Conservation (phyloP, 345 rosid species). For the Jatropha curcas region DNA sequence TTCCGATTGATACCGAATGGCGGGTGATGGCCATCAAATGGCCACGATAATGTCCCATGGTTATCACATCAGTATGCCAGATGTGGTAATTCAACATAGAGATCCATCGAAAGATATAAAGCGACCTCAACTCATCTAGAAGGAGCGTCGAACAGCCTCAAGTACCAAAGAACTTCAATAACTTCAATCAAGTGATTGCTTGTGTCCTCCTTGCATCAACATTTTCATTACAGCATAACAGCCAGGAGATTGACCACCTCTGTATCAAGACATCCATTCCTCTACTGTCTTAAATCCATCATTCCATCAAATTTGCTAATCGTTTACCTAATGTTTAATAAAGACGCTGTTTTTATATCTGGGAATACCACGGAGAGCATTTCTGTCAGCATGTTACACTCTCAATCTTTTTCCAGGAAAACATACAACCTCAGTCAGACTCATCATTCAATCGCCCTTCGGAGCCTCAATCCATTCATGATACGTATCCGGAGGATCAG, state of each 20-base stretch:
- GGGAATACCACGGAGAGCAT: conserved; percentile 98
- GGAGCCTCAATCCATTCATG: conserved; percentile 97
- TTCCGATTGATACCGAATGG: conserved; percentile 94
- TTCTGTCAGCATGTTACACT: conserved; percentile 96
- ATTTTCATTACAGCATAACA: conserved; percentile 92
- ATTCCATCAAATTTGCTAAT: conserved; percentile 71
- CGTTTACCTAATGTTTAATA: conserved; percentile 77
- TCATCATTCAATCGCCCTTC: conserved; percentile 81
- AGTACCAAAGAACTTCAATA: conserved; percentile 96
- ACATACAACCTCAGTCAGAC: conserved; percentile 98
- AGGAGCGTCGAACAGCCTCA: conserved; percentile 93
- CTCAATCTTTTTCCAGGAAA: conserved; percentile 90
- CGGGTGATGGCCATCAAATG: conserved; percentile 99
- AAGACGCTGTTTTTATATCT: conserved; percentile 92
- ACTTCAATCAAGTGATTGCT: conserved; percentile 97
- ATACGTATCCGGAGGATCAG: conserved; percentile 90
- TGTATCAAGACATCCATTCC: conserved; percentile 99
- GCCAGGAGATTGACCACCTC: conserved; percentile 98
- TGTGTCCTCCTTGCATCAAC: conserved; percentile 87
- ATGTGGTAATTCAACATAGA: conserved; percentile 95
- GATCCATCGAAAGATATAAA: conserved; percentile 98
- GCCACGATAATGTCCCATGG: conserved; percentile 99
- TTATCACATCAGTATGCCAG: conserved; percentile 96
- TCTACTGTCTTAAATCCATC: conserved; percentile 79
- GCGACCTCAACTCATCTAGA: conserved; percentile 97